phyloP scores from a whole-genome alignment of 805 yeast genomes.

The Hemisphaericaspora nanyangensis region DNA sequence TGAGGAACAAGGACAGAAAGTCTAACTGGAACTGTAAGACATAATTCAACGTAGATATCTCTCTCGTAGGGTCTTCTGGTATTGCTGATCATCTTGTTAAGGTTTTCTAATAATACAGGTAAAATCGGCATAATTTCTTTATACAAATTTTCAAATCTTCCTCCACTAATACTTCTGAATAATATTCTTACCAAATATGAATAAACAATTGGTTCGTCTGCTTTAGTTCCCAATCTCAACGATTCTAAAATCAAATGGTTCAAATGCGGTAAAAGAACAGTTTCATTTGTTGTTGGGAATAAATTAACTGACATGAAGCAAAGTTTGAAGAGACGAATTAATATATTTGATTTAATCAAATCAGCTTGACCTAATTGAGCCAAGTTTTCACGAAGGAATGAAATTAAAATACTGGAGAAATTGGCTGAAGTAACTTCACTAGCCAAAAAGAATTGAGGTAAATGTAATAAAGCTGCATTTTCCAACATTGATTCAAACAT shows the following conservation, averaged over 20 bases:
- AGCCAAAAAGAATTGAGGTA: constrained; percentile 91
- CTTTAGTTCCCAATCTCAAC: constrained; percentile 71
- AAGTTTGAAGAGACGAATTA: constrained; percentile 82
- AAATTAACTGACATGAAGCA: constrained; percentile 95
- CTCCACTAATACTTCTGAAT: constrained; percentile 95
- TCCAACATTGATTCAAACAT: constrained; percentile 74
- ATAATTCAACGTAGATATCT: constrained; percentile 90
- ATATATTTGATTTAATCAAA: constrained; percentile 68
- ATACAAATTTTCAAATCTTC: constrained; percentile 88
- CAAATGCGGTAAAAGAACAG: constrained; percentile 83
- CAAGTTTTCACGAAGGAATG: constrained; percentile 69
- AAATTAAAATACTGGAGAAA: constrained; percentile 77
- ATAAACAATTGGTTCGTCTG: constrained; percentile 88
- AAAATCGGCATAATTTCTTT: constrained; percentile 89
- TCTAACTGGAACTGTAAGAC: constrained; percentile 94
- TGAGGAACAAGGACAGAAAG: constrained; percentile 92
- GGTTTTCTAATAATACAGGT: constrained; percentile 79
- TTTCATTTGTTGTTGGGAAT: constrained; percentile 83
- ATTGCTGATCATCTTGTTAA: constrained; percentile 76
- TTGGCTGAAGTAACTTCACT: constrained; percentile 93
- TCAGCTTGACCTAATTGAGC: constrained; percentile 80
- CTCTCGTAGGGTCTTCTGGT: constrained; percentile 88
- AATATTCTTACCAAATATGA: constrained; percentile 83
- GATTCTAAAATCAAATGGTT: constrained; percentile 79
- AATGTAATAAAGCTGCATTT: constrained; percentile 81